phyloP scores from a whole-genome alignment of 2,329 filamentous ascomycete genomes.

The Aspergillus intermedius region DNA sequence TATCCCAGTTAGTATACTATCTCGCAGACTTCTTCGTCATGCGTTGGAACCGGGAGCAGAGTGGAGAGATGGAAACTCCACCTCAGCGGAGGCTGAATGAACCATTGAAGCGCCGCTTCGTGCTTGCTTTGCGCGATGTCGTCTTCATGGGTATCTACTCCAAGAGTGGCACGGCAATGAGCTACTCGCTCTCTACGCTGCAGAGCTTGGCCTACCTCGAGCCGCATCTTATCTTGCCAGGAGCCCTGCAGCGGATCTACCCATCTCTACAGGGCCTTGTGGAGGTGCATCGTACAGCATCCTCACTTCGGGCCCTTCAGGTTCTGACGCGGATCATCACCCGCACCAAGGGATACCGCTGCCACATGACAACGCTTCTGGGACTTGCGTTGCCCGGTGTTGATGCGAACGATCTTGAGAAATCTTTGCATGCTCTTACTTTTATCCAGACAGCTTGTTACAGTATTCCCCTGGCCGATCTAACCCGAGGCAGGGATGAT shows the following conservation, averaged over 20 bases:
- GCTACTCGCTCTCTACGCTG: slow-evolving; percentile 82
- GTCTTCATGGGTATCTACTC: slow-evolving; percentile 98
- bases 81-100: slow-evolving; percentile 70
- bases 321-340: slow-evolving; percentile 88
- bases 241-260: slow-evolving; percentile 91
- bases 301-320: slow-evolving; percentile 84
- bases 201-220: slow-evolving; percentile 87
- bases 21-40: slow-evolving; percentile 94
- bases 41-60: slow-evolving; percentile 93
- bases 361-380: slow-evolving; percentile 89
- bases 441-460: slow-evolving; percentile 96
- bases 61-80: slow-evolving; percentile 82
- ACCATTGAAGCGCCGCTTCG: slow-evolving; percentile 80
- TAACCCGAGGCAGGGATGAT: slow-evolving; percentile 62
- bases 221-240: slow-evolving; percentile 83
- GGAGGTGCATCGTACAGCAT: slow-evolving; percentile 92
- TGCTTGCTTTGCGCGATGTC: slow-evolving; percentile 80
- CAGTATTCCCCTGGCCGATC: slow-evolving; percentile 83
- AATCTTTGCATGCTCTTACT: slow-evolving; percentile 87
- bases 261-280: slow-evolving; percentile 94
- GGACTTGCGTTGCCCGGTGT: slow-evolving; percentile 90
- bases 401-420: slow-evolving; percentile 94
- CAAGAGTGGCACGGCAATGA: slow-evolving; percentile 87
- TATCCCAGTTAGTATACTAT: slow-evolving; percentile 87
- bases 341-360: slow-evolving; percentile 89